A percentile compares a stretch with the other conserved stretches of the same genome.
These are phyloP conservation scores for Ceratocystis variospora DNA, from an alignment of 2,329 filamentous ascomycete genomes.

Conservation along the genomic window DNA sequence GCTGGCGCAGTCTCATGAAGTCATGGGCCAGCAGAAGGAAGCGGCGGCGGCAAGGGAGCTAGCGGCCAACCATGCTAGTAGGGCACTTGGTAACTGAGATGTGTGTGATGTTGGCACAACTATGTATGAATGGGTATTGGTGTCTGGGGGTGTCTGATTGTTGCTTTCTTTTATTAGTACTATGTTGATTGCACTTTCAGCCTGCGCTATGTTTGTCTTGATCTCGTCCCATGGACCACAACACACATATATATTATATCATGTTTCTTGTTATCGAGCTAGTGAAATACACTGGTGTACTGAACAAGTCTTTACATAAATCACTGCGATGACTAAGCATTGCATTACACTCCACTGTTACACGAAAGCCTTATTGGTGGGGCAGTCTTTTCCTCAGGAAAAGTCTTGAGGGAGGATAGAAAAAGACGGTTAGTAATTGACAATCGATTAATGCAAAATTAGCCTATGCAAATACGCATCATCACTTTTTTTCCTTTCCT, in stretches of 20 bases:
- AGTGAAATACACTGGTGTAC: background rate
- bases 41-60: slow-evolving; percentile 30
- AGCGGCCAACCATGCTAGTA: slow-evolving; percentile 25
- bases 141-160: background rate
- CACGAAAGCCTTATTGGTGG: slow-evolving; percentile 3
- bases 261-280: background rate
- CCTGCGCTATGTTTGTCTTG: background rate
- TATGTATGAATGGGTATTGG: background rate
- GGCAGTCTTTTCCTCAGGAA: background rate
- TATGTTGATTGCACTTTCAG: too few species aligned
- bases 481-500: background rate
- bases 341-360: background rate
- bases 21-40: slow-evolving; percentile 47
- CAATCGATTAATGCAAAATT: background rate
- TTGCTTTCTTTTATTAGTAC: background rate
- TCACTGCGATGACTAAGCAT: background rate
- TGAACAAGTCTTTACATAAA: background rate
- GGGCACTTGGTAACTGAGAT: slow-evolving; percentile 14
- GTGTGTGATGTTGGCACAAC: background rate
- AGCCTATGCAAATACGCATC: background rate
- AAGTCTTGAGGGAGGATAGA: background rate
- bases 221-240: background rate
- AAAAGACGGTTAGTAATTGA: background rate
- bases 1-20: slow-evolving; percentile 60
- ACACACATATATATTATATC: background rate